Base-by-base conservation (phyloP, 2,329 filamentous ascomycete genomes). In the Aspergillus sp. region DNA sequence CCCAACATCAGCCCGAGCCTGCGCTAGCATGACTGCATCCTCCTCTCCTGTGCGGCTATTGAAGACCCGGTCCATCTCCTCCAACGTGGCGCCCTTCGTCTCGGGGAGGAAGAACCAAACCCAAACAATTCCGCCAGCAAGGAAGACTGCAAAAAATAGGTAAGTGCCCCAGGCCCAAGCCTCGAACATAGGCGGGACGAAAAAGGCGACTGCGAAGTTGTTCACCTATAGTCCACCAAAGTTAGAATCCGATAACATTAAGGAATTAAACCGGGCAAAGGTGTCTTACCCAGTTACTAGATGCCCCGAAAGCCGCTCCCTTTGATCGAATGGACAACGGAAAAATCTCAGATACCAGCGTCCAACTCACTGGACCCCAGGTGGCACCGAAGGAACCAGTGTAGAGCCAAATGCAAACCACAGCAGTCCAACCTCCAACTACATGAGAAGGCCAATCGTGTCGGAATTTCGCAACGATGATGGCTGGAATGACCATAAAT, bases 81-180 rank as follows among this genome's bases (percentile, higher is more conserved):
- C 78, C 25, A 87, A 79, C 55, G 80, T 76, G 61, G 76, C 77
- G 75, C 82, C 81, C 76, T 87, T 85, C 62, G 84, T 83, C 6
- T 77, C 77, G 2, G 82, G 86, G 68, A 88, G 77, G 62, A 64
- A 69, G 55, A 68, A 66, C 47, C 58, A 69, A 3, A 70, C 66
- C 67, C 68, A 70, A 23, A 59, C 53, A 3, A 69, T 67, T 6
- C 65, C 67, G 2, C 61, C 60, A 0, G 58, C 55, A 4, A 69
- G 61, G 56, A 68, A 68, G 4, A n/a, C 66, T 3, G 66, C 68
- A 25, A 71, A 70, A 56, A 70, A 70, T 35, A 72, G 68, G 11
- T 68, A 71, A 0, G 69, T 71, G 2, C 68, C 66, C 62, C 63
- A 72, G 52, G 64, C 50, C 62, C 64, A 66, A 17, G 56, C 46